These are phyloP conservation scores for Fusarium sp. DNA, from an alignment of 2,329 filamentous ascomycete genomes.

Conservation along the genomic window DNA sequence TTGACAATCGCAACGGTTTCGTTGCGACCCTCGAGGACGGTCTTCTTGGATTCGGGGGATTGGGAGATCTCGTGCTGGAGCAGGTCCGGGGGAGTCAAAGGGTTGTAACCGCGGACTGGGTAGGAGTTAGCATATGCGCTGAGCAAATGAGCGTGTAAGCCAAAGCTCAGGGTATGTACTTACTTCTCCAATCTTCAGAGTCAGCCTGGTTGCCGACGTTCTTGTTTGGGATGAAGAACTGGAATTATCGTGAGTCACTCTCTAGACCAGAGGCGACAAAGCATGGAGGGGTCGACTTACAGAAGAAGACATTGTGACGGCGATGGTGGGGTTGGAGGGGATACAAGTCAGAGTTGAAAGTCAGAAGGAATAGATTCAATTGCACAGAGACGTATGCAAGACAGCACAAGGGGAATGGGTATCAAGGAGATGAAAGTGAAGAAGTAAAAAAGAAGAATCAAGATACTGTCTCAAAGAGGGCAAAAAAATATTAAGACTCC, in stretches of 20 bases:
- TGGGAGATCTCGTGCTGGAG: constrained; percentile 91
- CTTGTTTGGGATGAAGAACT: constrained; percentile 82
- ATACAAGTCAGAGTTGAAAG: constrained; percentile 11
- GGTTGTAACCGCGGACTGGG: constrained; percentile 88
- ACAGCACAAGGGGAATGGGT: neutral
- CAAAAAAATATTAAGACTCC: constrained; percentile 5
- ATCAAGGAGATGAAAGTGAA: neutral
- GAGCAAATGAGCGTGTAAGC: neutral
- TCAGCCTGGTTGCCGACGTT: constrained; percentile 80
- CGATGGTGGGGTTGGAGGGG: constrained; percentile 26
- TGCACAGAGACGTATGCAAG: neutral
- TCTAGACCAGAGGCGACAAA: constrained; percentile 24
- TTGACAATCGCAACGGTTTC: constrained; percentile 78
- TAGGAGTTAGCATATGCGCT: constrained; percentile 42
- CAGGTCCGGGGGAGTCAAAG: constrained; percentile 90
- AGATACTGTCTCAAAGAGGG: constrained; percentile 4
- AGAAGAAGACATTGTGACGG: constrained; percentile 45
- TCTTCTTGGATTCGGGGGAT: constrained; percentile 67
- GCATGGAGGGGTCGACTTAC: constrained; percentile 39
- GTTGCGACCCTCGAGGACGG: constrained; percentile 71
- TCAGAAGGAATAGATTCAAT: constrained; percentile 10
- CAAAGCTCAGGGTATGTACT: constrained; percentile 48
- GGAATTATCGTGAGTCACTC: constrained; percentile 48
- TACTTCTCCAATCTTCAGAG: constrained; percentile 87
- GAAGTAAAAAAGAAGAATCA: constrained; percentile 4